These are phyloP conservation scores for Westerdykella sp. DNA, from an alignment of 2,329 filamentous ascomycete species.

Conservation along the genomic window DNA sequence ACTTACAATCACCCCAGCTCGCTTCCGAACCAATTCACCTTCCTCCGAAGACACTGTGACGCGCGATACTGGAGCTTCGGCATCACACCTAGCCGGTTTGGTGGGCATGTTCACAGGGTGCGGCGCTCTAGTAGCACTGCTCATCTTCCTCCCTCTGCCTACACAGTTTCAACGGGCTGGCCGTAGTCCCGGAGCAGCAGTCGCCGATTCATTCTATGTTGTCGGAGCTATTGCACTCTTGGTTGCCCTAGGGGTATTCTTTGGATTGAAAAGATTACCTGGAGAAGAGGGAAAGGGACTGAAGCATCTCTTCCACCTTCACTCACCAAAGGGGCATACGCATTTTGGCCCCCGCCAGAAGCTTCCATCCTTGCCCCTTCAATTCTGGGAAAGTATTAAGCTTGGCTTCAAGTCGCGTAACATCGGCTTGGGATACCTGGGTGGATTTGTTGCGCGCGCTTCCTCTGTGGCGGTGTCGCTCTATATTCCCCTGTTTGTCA, in stretches of 20 bases:
- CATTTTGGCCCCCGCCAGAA: constrained; percentile 45
- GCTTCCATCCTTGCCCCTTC: constrained; percentile 51
- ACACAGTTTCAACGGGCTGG: constrained; percentile 69
- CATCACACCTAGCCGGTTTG: constrained; percentile 69
- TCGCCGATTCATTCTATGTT: constrained; percentile 81
- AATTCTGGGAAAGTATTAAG: constrained; percentile 38
- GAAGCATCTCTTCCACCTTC: constrained; percentile 35
- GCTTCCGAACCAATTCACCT: constrained; percentile 36
- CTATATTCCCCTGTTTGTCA: constrained; percentile 89
- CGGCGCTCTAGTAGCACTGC: constrained; percentile 78
- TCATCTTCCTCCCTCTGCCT: constrained; percentile 79
- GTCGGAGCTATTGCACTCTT: constrained; percentile 67
- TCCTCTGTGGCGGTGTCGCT: constrained; percentile 93
- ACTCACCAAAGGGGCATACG: constrained; percentile 17
- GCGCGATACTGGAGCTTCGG: constrained; percentile 37
- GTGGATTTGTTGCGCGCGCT: constrained; percentile 88
- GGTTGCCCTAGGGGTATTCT: constrained; percentile 68
- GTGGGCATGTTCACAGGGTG: constrained; percentile 91
- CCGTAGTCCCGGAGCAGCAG: constrained; percentile 65
- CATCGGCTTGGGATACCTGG: constrained; percentile 83
- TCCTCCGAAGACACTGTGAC: constrained; percentile 7
- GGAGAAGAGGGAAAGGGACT: constrained; percentile 77
- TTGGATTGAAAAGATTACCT: constrained; percentile 62
- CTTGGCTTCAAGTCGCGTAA: constrained; percentile 69
- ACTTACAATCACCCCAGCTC: constrained; percentile 63